Evolutionary conservation across 495 filamentous ascomycete genomes (phyloP), one percentile per base, ranked within the genome.

Genomic region (Aspergillus indologenus): DNA sequence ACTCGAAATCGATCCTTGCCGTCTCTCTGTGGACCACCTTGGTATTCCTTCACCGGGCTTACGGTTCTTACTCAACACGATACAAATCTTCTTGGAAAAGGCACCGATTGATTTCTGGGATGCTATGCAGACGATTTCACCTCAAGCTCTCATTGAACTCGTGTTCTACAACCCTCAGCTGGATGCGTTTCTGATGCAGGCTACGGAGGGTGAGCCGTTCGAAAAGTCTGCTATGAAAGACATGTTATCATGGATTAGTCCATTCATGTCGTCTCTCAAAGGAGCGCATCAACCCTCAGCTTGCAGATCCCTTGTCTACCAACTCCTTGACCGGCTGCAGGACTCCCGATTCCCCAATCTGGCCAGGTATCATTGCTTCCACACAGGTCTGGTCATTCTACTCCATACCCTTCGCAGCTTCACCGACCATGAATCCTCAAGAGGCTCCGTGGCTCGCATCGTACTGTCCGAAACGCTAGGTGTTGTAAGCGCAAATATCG

Each of bases 31-130:
- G 11, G 87, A 91, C 21, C 90, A 96, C 65, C 76, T 96, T 23
- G 75, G 75, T 19, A 78, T 87, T 19, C 77, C 83, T 46, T 84
- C 80, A 1, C 76, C 80, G 3, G 79, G 85, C 12, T 74, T 95
- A 50, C 71, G 78, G 12, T 75, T 84, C 60, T 72, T 92, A 5
- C 65, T 94, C 24, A 81, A 84, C 57, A 84, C 84, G 0, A 83
- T 94, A 50, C 79, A 81, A 26, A 77, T 70, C 11, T 77, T 96
- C 15, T 73, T 97, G 45, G 82, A 85, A 56, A 88, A 88, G 57
- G 87, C 90, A 0, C 81, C 89, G 0, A 81, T 79, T 45, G 87
- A 88, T 56, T 95, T 96, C 64, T 96, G 92, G 92, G 86, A 87
- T 61, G 89, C 90, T 1, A 88, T 91, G 76, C 88, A 88, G 29